Conservation (phyloP, 306 rosid species). For the Albizia julibrissin region DNA sequence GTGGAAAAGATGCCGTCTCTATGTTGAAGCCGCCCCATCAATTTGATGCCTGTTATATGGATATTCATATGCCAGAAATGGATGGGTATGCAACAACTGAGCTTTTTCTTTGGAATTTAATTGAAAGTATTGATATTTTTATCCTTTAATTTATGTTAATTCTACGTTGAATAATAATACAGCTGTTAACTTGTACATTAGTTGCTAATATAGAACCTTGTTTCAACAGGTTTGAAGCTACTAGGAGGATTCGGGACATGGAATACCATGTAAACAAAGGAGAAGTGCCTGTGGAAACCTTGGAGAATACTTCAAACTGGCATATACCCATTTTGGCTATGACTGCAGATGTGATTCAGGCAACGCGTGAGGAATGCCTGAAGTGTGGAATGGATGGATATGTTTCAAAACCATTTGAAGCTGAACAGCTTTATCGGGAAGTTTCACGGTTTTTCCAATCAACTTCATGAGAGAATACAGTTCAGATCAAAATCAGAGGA, state of each 20-base stretch:
- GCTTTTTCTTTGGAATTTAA: too few relatives aligned
- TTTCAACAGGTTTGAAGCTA: conserved; percentile 76
- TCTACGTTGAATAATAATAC: background rate
- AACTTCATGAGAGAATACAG: conserved; percentile 40
- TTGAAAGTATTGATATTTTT: too few relatives aligned
- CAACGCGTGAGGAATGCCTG: conserved; percentile 78
- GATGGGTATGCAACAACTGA: conserved; percentile 92
- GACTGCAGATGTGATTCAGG: conserved; percentile 98
- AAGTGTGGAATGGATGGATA: conserved; percentile 92
- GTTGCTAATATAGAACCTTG: conserved; percentile 6
- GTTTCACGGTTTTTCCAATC: conserved; percentile 68
- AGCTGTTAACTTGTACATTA: background rate
- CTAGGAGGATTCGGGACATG: conserved; percentile 62
- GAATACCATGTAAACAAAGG: conserved; percentile 48
- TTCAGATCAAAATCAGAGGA: conserved; percentile 36
- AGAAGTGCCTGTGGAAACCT: conserved; percentile 45
- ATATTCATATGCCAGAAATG: conserved; percentile 98
- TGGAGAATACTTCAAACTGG: conserved; percentile 47
- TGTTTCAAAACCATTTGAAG: conserved; percentile 96
- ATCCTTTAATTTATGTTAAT: too few relatives aligned
- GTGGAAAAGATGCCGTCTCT: conserved; percentile 74
- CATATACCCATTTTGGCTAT: conserved; percentile 86
- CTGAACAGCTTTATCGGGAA: conserved; percentile 88
- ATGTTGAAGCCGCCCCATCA: conserved; percentile 76
- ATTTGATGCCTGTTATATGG: conserved; percentile 97